phyloP scores from a whole-genome alignment of 164 flowering plant genomes.

The Magnolia officinalis region DNA sequence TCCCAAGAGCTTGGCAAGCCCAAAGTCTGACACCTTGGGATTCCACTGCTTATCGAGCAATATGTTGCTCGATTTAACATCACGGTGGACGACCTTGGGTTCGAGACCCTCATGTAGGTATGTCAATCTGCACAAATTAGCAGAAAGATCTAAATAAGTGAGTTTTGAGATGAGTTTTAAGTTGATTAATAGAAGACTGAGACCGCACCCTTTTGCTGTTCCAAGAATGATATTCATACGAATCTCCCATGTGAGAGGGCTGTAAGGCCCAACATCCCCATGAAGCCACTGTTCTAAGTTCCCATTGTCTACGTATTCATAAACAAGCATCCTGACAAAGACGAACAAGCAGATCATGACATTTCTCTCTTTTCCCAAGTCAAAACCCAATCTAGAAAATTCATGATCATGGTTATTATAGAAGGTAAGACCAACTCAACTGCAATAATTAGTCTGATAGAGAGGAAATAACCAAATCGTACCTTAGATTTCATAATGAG shows the following conservation, averaged over 20 bases:
- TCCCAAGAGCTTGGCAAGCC: constrained; percentile 80
- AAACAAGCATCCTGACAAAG: constrained; percentile 68
- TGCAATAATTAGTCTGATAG: background rate
- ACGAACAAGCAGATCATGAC: constrained; percentile 8
- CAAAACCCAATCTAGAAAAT: background rate
- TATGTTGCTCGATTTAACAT: constrained; percentile 84
- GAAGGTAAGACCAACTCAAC: background rate
- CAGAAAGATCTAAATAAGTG: background rate
- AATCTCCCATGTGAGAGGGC: constrained; percentile 81
- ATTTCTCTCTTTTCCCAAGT: background rate
- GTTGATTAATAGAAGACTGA: background rate
- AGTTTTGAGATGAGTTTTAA: background rate
- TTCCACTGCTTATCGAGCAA: constrained; percentile 78
- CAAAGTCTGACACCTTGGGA: constrained; percentile 85
- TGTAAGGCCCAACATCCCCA: constrained; percentile 67
- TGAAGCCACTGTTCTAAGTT: constrained; percentile 89
- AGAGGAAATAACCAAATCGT: too few species aligned
- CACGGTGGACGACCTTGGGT: constrained; percentile 92
- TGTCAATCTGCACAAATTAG: constrained; percentile 41
- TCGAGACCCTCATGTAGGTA: constrained; percentile 90
- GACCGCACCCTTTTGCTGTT: constrained; percentile 77
- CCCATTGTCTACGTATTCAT: constrained; percentile 81
- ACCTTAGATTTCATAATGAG: too few species aligned
- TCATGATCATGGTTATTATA: too few species aligned
- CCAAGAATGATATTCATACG: constrained; percentile 74